phyloP scores from a whole-genome alignment of 1,284 basidiomycete genomes.

The Takashimella koratensis region DNA sequence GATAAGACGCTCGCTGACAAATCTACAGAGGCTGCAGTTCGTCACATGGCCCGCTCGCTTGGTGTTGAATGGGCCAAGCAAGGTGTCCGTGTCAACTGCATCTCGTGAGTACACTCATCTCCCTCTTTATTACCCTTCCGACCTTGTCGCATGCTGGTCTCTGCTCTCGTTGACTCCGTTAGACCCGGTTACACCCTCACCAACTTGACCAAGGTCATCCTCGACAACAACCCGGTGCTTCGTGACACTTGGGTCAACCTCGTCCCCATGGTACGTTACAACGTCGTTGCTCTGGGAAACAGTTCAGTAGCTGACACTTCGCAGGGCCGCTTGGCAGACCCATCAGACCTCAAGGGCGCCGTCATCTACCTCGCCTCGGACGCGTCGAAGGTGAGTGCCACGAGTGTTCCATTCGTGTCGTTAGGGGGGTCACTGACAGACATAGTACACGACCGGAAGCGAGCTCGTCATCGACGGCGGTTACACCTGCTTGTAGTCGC shows the following conservation, averaged over 20 bases:
- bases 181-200: constrained; percentile 89
- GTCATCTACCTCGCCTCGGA: constrained; percentile 49
- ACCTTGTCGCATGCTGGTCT: not conserved
- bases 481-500: constrained; percentile 22
- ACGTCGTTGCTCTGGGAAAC: too few relatives aligned
- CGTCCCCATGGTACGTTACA: constrained; percentile 81
- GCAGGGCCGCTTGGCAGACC: constrained; percentile 48
- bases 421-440: constrained; percentile 29
- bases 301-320: too few relatives aligned
- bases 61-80: constrained; percentile 57
- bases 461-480: constrained; percentile 23
- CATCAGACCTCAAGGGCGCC: constrained; percentile 55
- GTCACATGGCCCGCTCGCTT: constrained; percentile 54
- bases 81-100: constrained; percentile 54
- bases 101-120: constrained; percentile 30
- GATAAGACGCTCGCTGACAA: constrained; percentile 8
- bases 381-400: constrained; percentile 22
- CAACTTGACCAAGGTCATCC: constrained; percentile 73
- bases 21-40: constrained; percentile 46
- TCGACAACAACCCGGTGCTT: constrained; percentile 64
- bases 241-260: constrained; percentile 83
- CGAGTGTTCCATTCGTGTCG: constrained; percentile 42
- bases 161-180: constrained; percentile 2
- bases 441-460: constrained; percentile 30
- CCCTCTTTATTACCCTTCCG: not conserved